These are phyloP conservation scores for Trichoderma breve DNA, from an alignment of 2,329 filamentous ascomycete genomes.

Conservation along the genomic window DNA sequence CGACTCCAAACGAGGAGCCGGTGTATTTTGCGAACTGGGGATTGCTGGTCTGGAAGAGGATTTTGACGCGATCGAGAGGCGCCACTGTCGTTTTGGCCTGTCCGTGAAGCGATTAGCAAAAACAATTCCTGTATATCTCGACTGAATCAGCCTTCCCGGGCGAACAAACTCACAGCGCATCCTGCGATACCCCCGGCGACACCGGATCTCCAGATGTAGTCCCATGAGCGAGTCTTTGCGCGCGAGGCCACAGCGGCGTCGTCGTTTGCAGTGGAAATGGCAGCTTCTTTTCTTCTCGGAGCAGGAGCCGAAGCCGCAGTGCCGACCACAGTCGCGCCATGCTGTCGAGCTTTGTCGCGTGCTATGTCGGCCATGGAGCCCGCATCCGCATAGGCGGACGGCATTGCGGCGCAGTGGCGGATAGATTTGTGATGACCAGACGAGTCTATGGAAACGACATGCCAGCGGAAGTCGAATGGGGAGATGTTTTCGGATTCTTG, in stretches of 20 bases:
- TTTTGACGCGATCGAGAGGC: constrained; percentile 95
- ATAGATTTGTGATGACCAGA: background rate
- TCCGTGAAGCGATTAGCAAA: constrained; percentile 18
- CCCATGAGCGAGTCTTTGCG: constrained; percentile 62
- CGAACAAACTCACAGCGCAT: constrained; percentile 69
- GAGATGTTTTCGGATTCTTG: background rate
- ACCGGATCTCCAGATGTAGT: constrained; percentile 81
- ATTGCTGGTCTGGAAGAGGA: constrained; percentile 94
- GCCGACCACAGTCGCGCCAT: constrained; percentile 26
- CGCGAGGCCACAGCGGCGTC: constrained; percentile 44
- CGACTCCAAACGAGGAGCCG: constrained; percentile 81
- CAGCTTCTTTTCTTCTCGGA: constrained; percentile 34
- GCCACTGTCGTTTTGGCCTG: constrained; percentile 95
- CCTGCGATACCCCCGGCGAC: constrained; percentile 87
- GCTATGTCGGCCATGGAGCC: constrained; percentile 56
- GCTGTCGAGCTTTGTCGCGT: constrained; percentile 34
- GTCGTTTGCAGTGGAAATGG: constrained; percentile 51
- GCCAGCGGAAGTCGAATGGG: constrained; percentile 11
- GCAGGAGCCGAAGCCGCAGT: constrained; percentile 20
- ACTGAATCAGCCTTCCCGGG: background rate
- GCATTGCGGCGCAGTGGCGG: constrained; percentile 43
- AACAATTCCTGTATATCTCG: background rate
- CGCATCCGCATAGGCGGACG: constrained; percentile 56
- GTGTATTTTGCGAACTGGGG: constrained; percentile 93
- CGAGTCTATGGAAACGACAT: constrained; percentile 16